Conservation (phyloP, 495 filamentous ascomycete genomes). For the Neurospora sp. region DNA sequence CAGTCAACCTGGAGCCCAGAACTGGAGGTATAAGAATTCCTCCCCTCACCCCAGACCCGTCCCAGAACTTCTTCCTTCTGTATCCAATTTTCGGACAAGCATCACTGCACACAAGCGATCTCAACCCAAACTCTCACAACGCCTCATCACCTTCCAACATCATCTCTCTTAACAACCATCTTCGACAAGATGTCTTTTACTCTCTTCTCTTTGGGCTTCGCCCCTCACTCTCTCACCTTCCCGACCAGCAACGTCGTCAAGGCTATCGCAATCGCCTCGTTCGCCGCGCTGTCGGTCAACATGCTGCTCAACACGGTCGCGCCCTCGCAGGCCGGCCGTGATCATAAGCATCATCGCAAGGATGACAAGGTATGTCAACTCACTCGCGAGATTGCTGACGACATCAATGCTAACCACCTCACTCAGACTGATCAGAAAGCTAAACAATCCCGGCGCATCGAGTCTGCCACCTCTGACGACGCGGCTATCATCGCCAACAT, state of each 20-base stretch:
- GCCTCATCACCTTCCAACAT: not conserved
- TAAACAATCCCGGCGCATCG: too few relatives aligned
- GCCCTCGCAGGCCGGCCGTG: not conserved
- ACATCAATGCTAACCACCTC: not conserved
- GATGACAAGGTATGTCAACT: not conserved
- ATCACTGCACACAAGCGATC: not conserved
- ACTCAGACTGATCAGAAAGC: too few relatives aligned
- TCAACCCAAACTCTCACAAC: not conserved
- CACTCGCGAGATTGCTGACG: not conserved
- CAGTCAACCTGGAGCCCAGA: not conserved
- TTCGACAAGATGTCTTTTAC: not conserved
- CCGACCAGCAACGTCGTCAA: not conserved
- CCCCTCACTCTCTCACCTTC: not conserved
- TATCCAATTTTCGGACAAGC: not conserved
- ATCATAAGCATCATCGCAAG: not conserved
- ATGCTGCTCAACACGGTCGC: not conserved
- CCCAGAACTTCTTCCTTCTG: not conserved
- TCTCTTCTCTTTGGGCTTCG: not conserved
- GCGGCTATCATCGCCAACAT: rapidly evolving
- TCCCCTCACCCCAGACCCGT: not conserved
- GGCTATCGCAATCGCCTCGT: not conserved
- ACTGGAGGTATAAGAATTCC: not conserved
- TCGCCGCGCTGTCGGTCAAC: not conserved
- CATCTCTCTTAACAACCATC: not conserved
- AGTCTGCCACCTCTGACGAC: not conserved